Conservation (phyloP, 2,329 filamentous ascomycete genomes). For the Cryphonectria japonica region DNA sequence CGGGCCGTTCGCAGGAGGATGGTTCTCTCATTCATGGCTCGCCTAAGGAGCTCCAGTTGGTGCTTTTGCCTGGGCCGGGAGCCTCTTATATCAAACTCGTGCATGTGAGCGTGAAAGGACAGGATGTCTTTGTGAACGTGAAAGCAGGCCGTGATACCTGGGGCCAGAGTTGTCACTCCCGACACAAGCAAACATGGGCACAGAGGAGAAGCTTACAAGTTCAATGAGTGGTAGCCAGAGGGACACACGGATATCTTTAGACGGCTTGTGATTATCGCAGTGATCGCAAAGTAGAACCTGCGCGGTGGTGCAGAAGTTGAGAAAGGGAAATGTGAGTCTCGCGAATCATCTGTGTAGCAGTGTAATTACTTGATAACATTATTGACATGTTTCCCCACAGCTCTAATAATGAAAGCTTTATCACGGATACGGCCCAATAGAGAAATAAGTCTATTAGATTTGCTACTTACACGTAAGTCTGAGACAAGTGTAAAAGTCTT, state of each 20-base stretch:
- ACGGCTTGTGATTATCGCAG: neutral
- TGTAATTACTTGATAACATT: neutral
- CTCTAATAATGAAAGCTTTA: neutral
- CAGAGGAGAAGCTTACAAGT: neutral
- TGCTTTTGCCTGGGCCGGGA: neutral
- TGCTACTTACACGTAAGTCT: neutral
- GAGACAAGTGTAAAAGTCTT: neutral
- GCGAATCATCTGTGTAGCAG: neutral
- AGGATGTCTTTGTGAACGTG: neutral
- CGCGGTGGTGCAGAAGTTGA: neutral
- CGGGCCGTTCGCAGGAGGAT: neutral
- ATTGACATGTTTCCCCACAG: neutral
- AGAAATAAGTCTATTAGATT: neutral
- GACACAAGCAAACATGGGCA: slow-evolving; percentile 5
- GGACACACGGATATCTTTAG: neutral
- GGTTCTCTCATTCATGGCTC: neutral
- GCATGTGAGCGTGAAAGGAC: neutral
- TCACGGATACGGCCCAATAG: neutral
- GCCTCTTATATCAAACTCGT: neutral
- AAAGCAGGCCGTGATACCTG: neutral
- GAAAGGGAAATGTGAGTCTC: neutral
- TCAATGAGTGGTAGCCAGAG: neutral
- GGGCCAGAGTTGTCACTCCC: neutral
- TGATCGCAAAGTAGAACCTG: neutral
- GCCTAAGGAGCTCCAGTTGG: neutral